Evolutionary conservation across 345 rosid species (phyloP), one percentile per base, ranked within the genome.

Genomic region (Eutrema heterophyllum): DNA sequence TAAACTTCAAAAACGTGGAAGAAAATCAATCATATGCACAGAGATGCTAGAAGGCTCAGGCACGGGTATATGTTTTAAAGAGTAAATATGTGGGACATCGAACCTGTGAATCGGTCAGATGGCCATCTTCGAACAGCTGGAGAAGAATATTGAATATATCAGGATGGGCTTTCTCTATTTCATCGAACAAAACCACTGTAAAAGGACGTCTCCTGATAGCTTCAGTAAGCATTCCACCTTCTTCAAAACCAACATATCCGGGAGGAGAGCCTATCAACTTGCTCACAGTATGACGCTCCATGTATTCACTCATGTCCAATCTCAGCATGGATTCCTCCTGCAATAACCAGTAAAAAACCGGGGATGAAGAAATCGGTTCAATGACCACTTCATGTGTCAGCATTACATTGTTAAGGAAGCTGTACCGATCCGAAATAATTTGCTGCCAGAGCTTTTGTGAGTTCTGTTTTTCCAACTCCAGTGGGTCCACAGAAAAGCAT

Each of bases 401-500:
- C 33, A 24, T 64, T 67, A 41, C 16, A 43, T 32, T 61, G 70
- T 50, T 48, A 69, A 27, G 5, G 70, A 78, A 72, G 79, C 51
- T 89, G 75, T 82, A 95, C 99, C 75, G 97, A 92, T 56, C 97
- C 97, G 68, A 95, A 95, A 71, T 95, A 90, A 69, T 86, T 73
- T 41, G 84, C 88, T 40, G 99, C 97, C 67, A 95, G 64, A 69
- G 99, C 92, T 83, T 90, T 95, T 38, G 97, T 77, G 76, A 95
- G 85, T 73, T 95, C 97, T 18, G 99, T 95, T 83, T 95, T 95
- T 27, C 99, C 99, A 59, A 95, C 97, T 45, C 99, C 99, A 29
- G 99, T 95, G 40, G 97, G 99, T 50, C 99, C 99, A 75, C 99
- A 95, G 64, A 95, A 95, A 59, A 95, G 89, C 97, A 95, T 88